Evolutionary conservation across 805 yeast genomes (phyloP).

Genomic region (Lachancea dasiensis): DNA sequence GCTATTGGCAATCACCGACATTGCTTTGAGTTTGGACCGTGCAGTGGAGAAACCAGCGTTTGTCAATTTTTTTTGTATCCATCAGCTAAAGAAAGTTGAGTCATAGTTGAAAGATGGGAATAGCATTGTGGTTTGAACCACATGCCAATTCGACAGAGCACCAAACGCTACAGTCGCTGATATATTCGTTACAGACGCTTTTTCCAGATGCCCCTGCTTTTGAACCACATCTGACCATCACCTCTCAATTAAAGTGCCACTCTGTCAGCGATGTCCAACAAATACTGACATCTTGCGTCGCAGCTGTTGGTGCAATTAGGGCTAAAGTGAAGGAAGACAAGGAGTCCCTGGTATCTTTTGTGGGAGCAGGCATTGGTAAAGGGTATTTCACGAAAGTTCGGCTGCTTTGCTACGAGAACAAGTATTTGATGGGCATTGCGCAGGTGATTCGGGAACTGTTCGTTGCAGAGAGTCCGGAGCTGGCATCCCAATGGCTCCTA

Average conservation of each 20-base stretch:
- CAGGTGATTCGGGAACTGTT: conserved; percentile 50
- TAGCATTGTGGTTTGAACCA: conserved; percentile 77
- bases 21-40: too few species aligned
- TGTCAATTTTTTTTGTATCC: too few species aligned
- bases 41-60: too few species aligned
- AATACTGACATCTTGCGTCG: conserved; percentile 47
- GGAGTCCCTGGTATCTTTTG: conserved; percentile 21
- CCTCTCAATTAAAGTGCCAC: conserved; percentile 50
- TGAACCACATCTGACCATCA: conserved; percentile 73
- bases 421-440: conserved; percentile 33
- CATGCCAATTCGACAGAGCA: conserved; percentile 44
- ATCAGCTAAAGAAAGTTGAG: too few species aligned
- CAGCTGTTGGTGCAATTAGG: conserved; percentile 44
- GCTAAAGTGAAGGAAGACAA: conserved; percentile 15
- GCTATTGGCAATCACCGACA: too few species aligned
- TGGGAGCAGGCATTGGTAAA: conserved; percentile 24
- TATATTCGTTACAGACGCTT: conserved; percentile 60
- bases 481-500: conserved; percentile 51
- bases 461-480: conserved; percentile 38
- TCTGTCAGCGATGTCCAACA: conserved; percentile 52
- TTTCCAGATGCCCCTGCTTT: conserved; percentile 65
- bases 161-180: conserved; percentile 53
- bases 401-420: conserved; percentile 25
- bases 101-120: conserved; percentile 38
- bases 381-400: conserved; percentile 26